These are phyloP conservation scores for Tolypocladium endophyticum DNA, from an alignment of 2,329 filamentous ascomycete species.

Conservation along the genomic window DNA sequence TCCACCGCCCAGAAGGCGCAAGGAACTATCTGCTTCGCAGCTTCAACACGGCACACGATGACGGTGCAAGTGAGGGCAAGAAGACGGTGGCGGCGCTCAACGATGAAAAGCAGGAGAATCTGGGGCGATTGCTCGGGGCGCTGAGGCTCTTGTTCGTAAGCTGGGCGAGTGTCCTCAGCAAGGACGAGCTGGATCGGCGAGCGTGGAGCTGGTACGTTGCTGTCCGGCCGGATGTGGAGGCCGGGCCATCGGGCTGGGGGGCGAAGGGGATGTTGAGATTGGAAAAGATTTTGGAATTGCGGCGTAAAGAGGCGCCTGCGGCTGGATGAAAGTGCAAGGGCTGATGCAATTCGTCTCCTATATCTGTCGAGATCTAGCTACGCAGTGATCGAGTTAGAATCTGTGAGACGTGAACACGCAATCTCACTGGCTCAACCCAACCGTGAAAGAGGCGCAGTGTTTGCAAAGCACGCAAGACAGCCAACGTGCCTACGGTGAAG, in stretches of 20 bases:
- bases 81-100: slow-evolving; percentile 40
- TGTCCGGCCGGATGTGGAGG: slow-evolving; percentile 65
- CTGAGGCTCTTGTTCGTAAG: slow-evolving; percentile 63
- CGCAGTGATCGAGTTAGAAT: background rate
- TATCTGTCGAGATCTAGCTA: background rate
- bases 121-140: slow-evolving; percentile 59
- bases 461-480: background rate
- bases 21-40: slow-evolving; percentile 45
- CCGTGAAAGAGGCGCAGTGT: background rate
- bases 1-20: slow-evolving; percentile 64
- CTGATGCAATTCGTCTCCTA: background rate
- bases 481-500: background rate
- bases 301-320: slow-evolving; percentile 15
- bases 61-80: slow-evolving; percentile 23
- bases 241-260: slow-evolving; percentile 71
- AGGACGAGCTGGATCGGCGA: slow-evolving; percentile 59
- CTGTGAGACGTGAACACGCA: background rate
- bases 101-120: slow-evolving; percentile 56
- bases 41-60: slow-evolving; percentile 37
- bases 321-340: background rate
- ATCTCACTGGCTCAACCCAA: background rate
- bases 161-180: slow-evolving; percentile 55
- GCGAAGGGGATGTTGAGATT: slow-evolving; percentile 64
- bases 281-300: slow-evolving; percentile 52
- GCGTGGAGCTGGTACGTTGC: slow-evolving; percentile 77